phyloP scores from a whole-genome alignment of 306 rosid species.

The Clitoria ternatea region DNA sequence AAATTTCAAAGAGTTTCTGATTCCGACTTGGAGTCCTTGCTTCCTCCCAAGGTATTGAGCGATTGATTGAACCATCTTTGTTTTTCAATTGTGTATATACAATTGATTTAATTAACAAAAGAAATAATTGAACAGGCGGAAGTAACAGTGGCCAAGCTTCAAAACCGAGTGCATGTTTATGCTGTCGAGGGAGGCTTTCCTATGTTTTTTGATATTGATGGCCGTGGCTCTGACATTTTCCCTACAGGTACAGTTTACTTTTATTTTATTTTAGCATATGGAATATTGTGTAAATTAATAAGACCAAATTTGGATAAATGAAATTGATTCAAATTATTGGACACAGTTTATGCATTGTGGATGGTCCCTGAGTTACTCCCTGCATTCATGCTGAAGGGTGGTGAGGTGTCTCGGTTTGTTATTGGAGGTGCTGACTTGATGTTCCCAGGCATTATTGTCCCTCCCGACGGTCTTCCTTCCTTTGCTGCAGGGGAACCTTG shows the following conservation, averaged over 20 bases:
- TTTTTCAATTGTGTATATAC: background rate
- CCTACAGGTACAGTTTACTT: slow-evolving; percentile 61
- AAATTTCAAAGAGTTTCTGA: slow-evolving; percentile 72
- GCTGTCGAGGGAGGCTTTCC: slow-evolving; percentile 79
- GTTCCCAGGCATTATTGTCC: slow-evolving; percentile 91
- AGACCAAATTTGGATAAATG: background rate
- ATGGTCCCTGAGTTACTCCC: slow-evolving; percentile 80
- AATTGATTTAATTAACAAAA: background rate
- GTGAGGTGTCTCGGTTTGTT: slow-evolving; percentile 79
- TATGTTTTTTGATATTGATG: slow-evolving; percentile 74
- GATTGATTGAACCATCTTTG: background rate
- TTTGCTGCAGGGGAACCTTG: slow-evolving; percentile 69
- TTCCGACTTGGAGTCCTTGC: slow-evolving; percentile 59
- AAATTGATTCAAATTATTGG: background rate
- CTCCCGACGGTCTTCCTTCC: slow-evolving; percentile 76
- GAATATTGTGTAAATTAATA: no score
- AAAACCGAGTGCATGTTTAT: slow-evolving; percentile 73
- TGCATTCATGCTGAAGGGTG: slow-evolving; percentile 74
- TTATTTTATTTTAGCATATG: background rate
- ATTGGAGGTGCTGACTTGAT: slow-evolving; percentile 96
- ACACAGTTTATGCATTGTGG: slow-evolving; percentile 89
- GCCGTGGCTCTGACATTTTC: slow-evolving; percentile 70
- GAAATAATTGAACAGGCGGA: slow-evolving; percentile 45
- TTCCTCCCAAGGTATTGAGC: slow-evolving; percentile 70
- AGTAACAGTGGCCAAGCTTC: slow-evolving; percentile 70